Base-by-base conservation (phyloP, 73 alveolate species). In the Tetrahymena thermophila region DNA sequence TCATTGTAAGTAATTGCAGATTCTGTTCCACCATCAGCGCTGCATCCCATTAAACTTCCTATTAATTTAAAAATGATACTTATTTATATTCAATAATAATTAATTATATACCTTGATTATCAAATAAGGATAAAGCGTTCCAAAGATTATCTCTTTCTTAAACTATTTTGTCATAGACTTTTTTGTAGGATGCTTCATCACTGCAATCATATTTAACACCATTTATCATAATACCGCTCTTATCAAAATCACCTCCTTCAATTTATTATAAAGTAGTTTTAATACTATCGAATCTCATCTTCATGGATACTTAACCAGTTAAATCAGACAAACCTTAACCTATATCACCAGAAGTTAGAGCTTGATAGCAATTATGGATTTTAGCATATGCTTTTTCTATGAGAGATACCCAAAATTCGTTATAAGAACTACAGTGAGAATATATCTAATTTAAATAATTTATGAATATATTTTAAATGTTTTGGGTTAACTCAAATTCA, bases 351-450 rank as follows among this genome's bases (percentile, higher is more conserved):
- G 99, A 98, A 93, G 98, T 98, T 89, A 99, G 96, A 56, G 99
- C 94, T 43, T 96, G 97, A 95, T 99, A 99, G 96, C 99, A 97
- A 10, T 99, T 99, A 96, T 98, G 99, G 13, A 99, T 96, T 95
- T 99, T 99, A 71, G 99, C 99, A 97, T 99, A 99, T 14, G 99
- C 99, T 94, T 99, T 99, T 95, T 99, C 99, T 10, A 99, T 98
- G 40, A 99, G 97, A 40, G 99, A 97, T 21, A 99, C 99, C 99
- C 99, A 99, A 35, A 99, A 93, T 96, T 99, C 99, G 93, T 97
- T 97, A 83, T 93, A 94, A 35, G 97, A 95, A 83, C 97, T 97
- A 93, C 99, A 98, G 35, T 96, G 95, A 21, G 99, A 99, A 97
- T 96, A 99, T 35, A 98, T 97, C 43, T 71, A 25, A 23, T 11